These are phyloP conservation scores for Xerocomus nothofagi DNA, from an alignment of 1,284 basidiomycete species.

Conservation along the genomic window DNA sequence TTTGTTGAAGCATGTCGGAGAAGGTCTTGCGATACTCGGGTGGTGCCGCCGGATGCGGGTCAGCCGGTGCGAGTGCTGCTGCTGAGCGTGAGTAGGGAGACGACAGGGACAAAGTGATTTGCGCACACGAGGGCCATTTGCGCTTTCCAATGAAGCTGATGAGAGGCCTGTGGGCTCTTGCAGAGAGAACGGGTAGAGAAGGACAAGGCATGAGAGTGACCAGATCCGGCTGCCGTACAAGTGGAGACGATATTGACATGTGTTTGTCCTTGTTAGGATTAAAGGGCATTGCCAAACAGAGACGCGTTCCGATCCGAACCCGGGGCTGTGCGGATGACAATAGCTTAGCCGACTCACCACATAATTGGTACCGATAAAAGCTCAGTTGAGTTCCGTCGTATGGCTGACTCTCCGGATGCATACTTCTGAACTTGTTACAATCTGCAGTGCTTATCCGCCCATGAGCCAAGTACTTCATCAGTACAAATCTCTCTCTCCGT, in stretches of 20 bases:
- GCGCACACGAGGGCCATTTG: constrained; percentile 56
- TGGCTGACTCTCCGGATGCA: neutral
- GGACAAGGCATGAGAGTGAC: constrained; percentile 19
- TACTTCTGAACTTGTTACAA: neutral
- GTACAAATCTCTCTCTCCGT: constrained; percentile 20
- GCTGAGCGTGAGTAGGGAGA: constrained; percentile 7
- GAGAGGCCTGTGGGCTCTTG: constrained; percentile 58
- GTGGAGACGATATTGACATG: neutral
- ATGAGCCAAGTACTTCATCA: constrained; percentile 23
- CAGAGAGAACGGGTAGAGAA: constrained; percentile 29
- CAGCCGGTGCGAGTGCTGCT: constrained; percentile 58
- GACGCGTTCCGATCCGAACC: constrained; percentile 6
- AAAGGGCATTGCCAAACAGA: constrained; percentile 22
- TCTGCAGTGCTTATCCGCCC: neutral
- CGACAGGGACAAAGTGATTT: neutral
- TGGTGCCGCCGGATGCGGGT: constrained; percentile 77
- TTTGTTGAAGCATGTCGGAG: constrained; percentile 56
- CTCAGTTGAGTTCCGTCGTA: neutral
- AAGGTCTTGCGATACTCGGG: constrained; percentile 66
- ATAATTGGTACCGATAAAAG: too few species aligned
- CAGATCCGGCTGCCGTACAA: constrained; percentile 2
- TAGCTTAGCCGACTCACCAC: too few species aligned
- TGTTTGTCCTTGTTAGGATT: constrained; percentile 29
- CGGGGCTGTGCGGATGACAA: constrained; percentile 21
- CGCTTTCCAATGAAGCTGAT: constrained; percentile 82